Conservation (phyloP, 169 alveolate species). For the Cryptosporidium viatorum region DNA sequence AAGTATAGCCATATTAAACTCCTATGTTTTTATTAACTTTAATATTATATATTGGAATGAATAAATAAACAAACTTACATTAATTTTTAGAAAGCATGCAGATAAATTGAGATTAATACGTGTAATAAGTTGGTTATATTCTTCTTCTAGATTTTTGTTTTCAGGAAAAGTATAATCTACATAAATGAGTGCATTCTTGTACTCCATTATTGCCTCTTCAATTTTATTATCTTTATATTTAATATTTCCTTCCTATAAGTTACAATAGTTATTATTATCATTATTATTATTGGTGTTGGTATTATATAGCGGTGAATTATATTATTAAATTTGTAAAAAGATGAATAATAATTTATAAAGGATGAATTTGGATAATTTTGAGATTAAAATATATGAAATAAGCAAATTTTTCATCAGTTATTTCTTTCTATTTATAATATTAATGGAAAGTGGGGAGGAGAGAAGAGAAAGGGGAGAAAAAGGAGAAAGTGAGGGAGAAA, state of each 20-base stretch:
- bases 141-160: conserved; percentile 13
- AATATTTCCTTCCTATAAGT: conserved; percentile 52
- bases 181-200: conserved; percentile 65
- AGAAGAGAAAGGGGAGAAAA: no score
- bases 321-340: no score
- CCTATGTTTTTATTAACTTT: conserved; percentile 6
- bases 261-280: not conserved
- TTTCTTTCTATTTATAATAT: not conserved
- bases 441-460: not conserved
- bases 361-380: not conserved
- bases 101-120: conserved; percentile 38
- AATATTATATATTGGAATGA: not conserved
- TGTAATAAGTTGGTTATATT: conserved; percentile 29
- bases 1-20: conserved; percentile 22
- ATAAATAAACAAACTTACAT: conserved; percentile 14
- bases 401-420: no score
- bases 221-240: conserved; percentile 2
- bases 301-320: no score
- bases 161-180: conserved; percentile 71
- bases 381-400: not conserved
- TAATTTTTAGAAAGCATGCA: conserved; percentile 52
- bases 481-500: not conserved
- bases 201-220: conserved; percentile 62
- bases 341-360: not conserved
- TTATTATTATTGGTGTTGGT: not conserved